Base-by-base conservation (phyloP, 2,329 filamentous ascomycete genomes). In the Claviceps digitariae region DNA sequence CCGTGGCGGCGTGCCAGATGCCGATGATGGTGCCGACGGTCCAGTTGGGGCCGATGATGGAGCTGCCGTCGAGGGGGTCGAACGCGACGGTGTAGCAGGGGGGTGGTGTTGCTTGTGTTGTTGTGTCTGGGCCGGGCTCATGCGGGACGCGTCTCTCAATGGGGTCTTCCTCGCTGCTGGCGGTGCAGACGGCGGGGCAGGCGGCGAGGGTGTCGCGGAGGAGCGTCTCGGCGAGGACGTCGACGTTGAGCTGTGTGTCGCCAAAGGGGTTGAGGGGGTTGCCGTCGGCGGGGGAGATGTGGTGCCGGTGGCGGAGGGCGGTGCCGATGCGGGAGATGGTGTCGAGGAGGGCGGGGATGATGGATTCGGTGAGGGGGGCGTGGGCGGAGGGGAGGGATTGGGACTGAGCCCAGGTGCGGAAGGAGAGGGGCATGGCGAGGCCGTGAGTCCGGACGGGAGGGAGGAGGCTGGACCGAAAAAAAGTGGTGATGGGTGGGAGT, bases 1-100 rank as follows among this genome's bases (percentile, higher is more conserved):
- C 74, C 0, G 73, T 70, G 0, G 58, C 40, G 2, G 76, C 76
- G 31, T 74, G 71, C 77, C 81, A 84, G 41, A 84, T 65, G 8
- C 80, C 79, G 17, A 82, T 65, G 55, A 84, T 83, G 48, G 78
- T 74, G 23, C 77, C 77, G 9, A 81, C 77, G 0, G 74, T 71
- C 77, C 77, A 81, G 60, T 80, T 80, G 1, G 77, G 70, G 0
- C 69, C 74, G 45, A 81, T 78, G 59, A 81, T 80, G 56, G 77
- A 82, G 63, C 76, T 80, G 12, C 81, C 81, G 58, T 84, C 81
- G 0, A 84, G 72, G 0, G 81, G 81, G 58, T 84, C 81, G 58
- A 83, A 84, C 0, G 78, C 79, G 9, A 82, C 65, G 0, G 79
- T 75, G 64, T 83, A 83, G 29, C 15, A 23, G 9, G 20, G 17